Evolutionary conservation across 1,284 basidiomycete species (phyloP), one percentile per base, ranked within the genome.

Genomic region (Pseudozyma sp.): DNA sequence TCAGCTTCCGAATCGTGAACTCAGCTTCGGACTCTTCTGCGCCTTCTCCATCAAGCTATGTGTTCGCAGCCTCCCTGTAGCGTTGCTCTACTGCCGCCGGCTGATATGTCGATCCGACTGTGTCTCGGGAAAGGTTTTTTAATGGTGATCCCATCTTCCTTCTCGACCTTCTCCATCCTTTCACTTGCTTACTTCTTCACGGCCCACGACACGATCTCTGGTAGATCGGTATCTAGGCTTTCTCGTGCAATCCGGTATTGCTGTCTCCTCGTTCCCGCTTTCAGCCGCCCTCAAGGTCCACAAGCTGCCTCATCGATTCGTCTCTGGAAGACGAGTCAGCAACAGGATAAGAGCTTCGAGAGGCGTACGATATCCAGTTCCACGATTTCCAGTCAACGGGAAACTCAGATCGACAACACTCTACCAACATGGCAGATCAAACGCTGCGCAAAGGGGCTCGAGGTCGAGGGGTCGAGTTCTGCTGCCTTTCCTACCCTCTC

Each of bases 401-500:
- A n/a, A n/a, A n/a, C n/a, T n/a, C n/a, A n/a, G n/a, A n/a, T n/a
- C n/a, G n/a, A n/a, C n/a, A n/a, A n/a, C n/a, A n/a, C 35, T 38
- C 16, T 25, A 11, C 7, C 5, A 52, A 19, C 3, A 70, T 70
- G 67, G 61, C 48, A 36, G 56, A 44, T 0, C 3, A 16, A 10
- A 9, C 10, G n/a, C 16, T 34, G 0, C 3, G n/a, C 8, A 57
- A 57, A 40, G 34, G 21, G 4, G 10, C 50, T 8, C 54, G 59
- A 39, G 39, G 57, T 6, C 42, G 70, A 43, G 75, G 75, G 6
- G 19, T 66, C 3, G 68, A 74, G 25, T 77, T 77, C 53, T 77
- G 75, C 75, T 77, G 75, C 39, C 61, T 69, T 1, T 50, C 62
- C 14, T 61, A 77, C 19, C 70, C 77, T 3, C 67, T 78, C 39